phyloP scores from a whole-genome alignment of 23 red algal genomes.

The Cyanidium caldarium region DNA sequence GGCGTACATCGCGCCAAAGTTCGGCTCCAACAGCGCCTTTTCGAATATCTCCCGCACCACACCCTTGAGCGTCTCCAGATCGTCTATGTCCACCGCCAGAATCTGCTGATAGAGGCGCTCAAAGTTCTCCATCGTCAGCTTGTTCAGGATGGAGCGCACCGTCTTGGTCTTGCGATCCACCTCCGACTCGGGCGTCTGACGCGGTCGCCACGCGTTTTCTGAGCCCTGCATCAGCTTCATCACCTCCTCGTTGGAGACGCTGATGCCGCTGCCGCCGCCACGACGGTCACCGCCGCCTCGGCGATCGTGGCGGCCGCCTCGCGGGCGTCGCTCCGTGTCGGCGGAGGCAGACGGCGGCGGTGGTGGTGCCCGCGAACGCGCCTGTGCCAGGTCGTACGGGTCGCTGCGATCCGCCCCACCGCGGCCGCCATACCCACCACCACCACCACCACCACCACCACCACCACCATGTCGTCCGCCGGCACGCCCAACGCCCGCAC shows the following conservation, averaged over 20 bases:
- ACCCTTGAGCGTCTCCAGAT: slow-evolving; percentile 29
- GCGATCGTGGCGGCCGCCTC: neutral
- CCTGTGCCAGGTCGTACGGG: neutral
- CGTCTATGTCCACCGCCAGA: slow-evolving; percentile 50
- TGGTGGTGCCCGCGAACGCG: neutral
- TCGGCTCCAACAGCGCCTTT: slow-evolving; percentile 75
- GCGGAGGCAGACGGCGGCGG: neutral
- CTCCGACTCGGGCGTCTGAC: slow-evolving; percentile 46
- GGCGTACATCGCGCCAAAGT: slow-evolving; percentile 91
- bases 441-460: slow-evolving; percentile 6
- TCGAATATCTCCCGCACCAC: slow-evolving; percentile 88
- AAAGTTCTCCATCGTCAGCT: slow-evolving; percentile 96
- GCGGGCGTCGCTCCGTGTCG: neutral
- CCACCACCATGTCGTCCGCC: neutral
- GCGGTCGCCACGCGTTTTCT: slow-evolving; percentile 81
- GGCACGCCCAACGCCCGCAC: neutral
- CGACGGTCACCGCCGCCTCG: neutral
- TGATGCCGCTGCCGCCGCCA: neutral
- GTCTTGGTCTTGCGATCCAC: slow-evolving; percentile 43
- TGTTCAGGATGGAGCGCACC: slow-evolving; percentile 79
- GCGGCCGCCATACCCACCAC: neutral
- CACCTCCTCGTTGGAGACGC: neutral
- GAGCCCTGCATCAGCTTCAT: slow-evolving; percentile 22
- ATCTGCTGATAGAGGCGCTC: slow-evolving; percentile 86
- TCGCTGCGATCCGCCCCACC: neutral